phyloP scores from a whole-genome alignment of 805 yeast genomes.

The Myxozyma kluyveri region DNA sequence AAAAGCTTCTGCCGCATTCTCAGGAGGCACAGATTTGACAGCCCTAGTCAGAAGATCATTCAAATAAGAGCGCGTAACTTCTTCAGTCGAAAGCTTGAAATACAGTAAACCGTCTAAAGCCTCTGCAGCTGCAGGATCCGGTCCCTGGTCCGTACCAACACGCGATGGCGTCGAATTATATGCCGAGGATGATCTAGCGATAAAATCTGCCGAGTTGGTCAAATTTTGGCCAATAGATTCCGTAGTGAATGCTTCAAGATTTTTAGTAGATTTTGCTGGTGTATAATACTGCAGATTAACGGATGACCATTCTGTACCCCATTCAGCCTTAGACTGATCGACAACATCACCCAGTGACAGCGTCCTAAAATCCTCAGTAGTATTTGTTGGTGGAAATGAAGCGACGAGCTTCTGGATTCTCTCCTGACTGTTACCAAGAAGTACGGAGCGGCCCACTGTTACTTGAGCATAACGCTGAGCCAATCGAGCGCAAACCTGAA shows the following conservation, averaged over 20 bases:
- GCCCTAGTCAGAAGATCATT: constrained; percentile 30
- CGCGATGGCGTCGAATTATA: too few relatives aligned
- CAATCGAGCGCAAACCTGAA: constrained; percentile 58
- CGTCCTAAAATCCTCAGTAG: constrained; percentile 33
- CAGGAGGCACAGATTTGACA: constrained; percentile 46
- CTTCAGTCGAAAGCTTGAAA: constrained; percentile 54
- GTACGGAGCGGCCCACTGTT: constrained; percentile 44
- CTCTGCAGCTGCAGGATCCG: constrained; percentile 3
- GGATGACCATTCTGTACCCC: constrained; percentile 32
- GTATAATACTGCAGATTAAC: constrained; percentile 35
- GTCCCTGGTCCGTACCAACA: constrained; percentile 8
- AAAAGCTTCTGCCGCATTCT: constrained; percentile 62
- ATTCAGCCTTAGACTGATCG: constrained; percentile 22
- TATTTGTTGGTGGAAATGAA: constrained; percentile 44
- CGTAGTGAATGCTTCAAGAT: neutral
- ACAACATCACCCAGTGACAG: constrained; percentile 33
- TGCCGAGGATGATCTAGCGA: too few relatives aligned
- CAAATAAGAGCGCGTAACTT: constrained; percentile 48
- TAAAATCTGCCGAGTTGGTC: neutral
- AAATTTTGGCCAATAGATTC: neutral
- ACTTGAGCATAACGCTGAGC: constrained; percentile 58
- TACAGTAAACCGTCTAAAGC: constrained; percentile 47
- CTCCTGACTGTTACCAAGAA: constrained; percentile 46
- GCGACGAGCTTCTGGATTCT: constrained; percentile 54
- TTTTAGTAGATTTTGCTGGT: neutral